A percentile compares a stretch with the other conserved stretches of the same genome.
Evolutionary conservation across 1,284 basidiomycete genomes (phyloP).

Genomic region (Fomitopsis schrenkii): DNA sequence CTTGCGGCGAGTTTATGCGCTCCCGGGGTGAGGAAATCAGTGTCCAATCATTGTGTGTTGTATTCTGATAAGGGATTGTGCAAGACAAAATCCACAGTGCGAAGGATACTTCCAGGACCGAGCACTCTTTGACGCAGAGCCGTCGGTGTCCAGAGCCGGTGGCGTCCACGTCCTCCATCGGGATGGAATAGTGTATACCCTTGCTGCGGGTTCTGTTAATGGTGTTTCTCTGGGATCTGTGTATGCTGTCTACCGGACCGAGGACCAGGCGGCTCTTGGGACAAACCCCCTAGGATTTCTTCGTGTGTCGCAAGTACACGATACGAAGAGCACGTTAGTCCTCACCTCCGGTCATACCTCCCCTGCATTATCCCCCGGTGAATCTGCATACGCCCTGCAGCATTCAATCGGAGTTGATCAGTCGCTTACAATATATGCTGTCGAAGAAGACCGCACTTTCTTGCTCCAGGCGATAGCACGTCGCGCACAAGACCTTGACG

Average conservation of each 20-base stretch:
- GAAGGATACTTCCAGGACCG: conserved; percentile 1
- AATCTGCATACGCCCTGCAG: neutral
- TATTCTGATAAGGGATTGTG: neutral
- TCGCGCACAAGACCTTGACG: neutral
- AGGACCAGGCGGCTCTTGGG: neutral
- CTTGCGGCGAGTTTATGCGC: neutral
- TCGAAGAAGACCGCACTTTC: neutral
- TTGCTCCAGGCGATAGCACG: neutral
- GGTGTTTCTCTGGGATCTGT: neutral
- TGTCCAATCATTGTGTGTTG: neutral
- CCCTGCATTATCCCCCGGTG: neutral
- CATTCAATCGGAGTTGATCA: neutral
- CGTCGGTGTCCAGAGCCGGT: neutral
- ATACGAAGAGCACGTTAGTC: neutral
- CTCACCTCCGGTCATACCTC: neutral
- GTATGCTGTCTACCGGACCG: neutral
- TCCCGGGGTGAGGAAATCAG: neutral
- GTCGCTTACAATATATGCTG: neutral
- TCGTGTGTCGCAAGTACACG: neutral
- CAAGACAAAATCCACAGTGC: conserved; percentile 3
- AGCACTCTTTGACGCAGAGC: neutral
- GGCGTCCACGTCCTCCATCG: neutral
- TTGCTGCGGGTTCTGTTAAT: neutral
- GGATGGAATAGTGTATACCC: neutral
- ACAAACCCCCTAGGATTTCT: neutral